phyloP scores from a whole-genome alignment of 805 yeast genomes.

The Torulaspora indica region DNA sequence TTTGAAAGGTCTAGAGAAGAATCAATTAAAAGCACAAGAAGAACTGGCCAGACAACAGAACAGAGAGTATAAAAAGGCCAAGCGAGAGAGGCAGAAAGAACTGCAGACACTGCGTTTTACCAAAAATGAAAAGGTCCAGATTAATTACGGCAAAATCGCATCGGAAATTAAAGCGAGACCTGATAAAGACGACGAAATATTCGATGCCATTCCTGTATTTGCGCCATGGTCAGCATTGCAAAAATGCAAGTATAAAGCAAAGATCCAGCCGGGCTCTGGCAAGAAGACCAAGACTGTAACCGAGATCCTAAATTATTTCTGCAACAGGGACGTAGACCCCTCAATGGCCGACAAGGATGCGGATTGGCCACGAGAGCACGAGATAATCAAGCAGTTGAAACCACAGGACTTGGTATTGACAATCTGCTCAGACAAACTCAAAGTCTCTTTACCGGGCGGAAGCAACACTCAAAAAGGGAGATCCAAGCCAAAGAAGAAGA shows the following conservation, averaged over 20 bases:
- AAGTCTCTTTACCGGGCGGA: conserved; percentile 53
- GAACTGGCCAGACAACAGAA: conserved; percentile 35
- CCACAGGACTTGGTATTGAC: conserved; percentile 63
- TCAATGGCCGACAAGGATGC: conserved; percentile 42
- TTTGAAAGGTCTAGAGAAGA: conserved; percentile 49
- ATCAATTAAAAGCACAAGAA: conserved; percentile 37
- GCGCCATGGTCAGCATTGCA: conserved; percentile 86
- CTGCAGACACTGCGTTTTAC: conserved; percentile 34
- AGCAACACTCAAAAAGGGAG: conserved; percentile 29
- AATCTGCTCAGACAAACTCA: conserved; percentile 68
- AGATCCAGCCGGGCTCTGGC: conserved; percentile 68
- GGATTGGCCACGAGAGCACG: conserved; percentile 71
- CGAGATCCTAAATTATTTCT: conserved; percentile 60
- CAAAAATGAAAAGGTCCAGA: conserved; percentile 41
- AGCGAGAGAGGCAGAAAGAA: conserved; percentile 40
- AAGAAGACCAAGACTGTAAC: conserved; percentile 84
- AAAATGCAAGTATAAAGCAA: conserved; percentile 74
- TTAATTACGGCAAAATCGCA: conserved; percentile 41
- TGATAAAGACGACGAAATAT: conserved; percentile 45
- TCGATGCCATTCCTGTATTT: conserved; percentile 74
- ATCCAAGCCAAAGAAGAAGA: conserved; percentile 20
- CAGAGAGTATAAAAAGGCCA: conserved; percentile 35
- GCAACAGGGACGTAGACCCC: conserved; percentile 44
- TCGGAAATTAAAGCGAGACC: conserved; percentile 35
- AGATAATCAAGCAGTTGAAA: conserved; percentile 50